Base-by-base conservation (phyloP, 2,329 filamentous ascomycete species). In the Aspergillus clavatus region DNA sequence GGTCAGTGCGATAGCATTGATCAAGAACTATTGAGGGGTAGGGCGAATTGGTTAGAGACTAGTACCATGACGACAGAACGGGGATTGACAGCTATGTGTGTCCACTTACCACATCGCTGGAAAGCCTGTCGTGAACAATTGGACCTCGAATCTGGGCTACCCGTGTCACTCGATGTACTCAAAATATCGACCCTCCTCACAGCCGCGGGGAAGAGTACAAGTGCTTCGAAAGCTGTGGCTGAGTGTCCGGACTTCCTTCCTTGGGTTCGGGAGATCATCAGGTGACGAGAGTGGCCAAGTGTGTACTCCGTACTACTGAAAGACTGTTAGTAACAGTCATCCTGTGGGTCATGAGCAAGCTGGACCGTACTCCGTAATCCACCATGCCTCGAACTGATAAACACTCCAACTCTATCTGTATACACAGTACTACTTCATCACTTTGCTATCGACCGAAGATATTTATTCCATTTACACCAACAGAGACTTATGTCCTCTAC, bases 291-390 rank as follows among this genome's bases (percentile, higher is more conserved):
- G 35, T 23, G 38, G 31, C 43, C 37, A 45, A 46, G 27, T 39
- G 43, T 31, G 40, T 38, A n/a, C n/a, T n/a, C 23, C 23, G 4
- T 24, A 24, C 23, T 8, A 8, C 23, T 24, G 5, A n/a, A n/a
- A 24, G 23, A 8, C 23, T 4, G 8, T 8, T 5, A 24, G 38
- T 24, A 28, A 29, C 14, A 24, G 8, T 12, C 33, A 14, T 24
- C 5, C 38, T 23, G 51, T 49, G 47, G 47, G 50, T 21, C 24
- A 54, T 54, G 52, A 54, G 51, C 5, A 22, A 10, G n/a, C n/a
- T n/a, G n/a, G n/a, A n/a, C n/a, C n/a, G n/a, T n/a, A n/a, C n/a
- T n/a, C n/a, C n/a, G n/a, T n/a, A n/a, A n/a, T n/a, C n/a, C n/a
- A n/a, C n/a, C n/a, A n/a, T n/a, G n/a, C n/a, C n/a, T n/a, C n/a